These are phyloP conservation scores for Funneliformis mosseae DNA, from an alignment of 192 early-diverging fungal genomes.

Conservation along the genomic window DNA sequence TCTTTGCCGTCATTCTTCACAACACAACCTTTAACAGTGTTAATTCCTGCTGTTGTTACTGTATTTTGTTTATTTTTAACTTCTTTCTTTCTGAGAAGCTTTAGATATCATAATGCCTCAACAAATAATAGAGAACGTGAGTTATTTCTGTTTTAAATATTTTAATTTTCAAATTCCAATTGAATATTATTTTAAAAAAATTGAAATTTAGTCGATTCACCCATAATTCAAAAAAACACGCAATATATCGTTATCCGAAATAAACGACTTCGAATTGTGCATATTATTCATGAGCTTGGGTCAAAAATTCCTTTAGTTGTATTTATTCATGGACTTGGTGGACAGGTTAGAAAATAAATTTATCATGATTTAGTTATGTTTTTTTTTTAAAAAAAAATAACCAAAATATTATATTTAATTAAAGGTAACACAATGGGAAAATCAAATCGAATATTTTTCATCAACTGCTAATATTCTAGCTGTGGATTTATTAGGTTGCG, in stretches of 20 bases:
- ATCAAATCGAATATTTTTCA: slow-evolving; percentile 59
- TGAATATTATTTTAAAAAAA: not conserved
- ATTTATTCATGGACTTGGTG: slow-evolving; percentile 62
- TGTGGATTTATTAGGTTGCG: slow-evolving; percentile 58
- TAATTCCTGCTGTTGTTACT: slow-evolving; percentile 4
- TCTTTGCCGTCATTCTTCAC: not conserved
- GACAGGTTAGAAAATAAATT: slow-evolving; percentile 48
- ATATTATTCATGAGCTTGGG: slow-evolving; percentile 57
- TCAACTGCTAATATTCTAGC: slow-evolving; percentile 54
- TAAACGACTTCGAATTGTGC: slow-evolving; percentile 52
- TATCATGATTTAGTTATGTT: not conserved
- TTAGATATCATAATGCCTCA: not conserved
- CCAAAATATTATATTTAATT: not conserved
- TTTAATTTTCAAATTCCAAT: not conserved
- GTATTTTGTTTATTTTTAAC: not conserved
- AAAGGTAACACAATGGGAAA: slow-evolving; percentile 57
- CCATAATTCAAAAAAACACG: slow-evolving; percentile 17
- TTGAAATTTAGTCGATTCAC: not conserved
- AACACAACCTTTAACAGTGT: slow-evolving; percentile 1
- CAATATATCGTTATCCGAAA: slow-evolving; percentile 53
- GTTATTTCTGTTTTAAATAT: not conserved
- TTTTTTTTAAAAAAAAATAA: slow-evolving; percentile 18
- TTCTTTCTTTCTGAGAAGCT: not conserved
- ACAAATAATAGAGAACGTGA: not conserved
- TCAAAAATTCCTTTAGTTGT: slow-evolving; percentile 56